Percentiles rank a stretch among this genome's conserved stretches.
Evolutionary conservation across 768 basidiomycete genomes (phyloP).

Genomic region (Podaxis sp.): DNA sequence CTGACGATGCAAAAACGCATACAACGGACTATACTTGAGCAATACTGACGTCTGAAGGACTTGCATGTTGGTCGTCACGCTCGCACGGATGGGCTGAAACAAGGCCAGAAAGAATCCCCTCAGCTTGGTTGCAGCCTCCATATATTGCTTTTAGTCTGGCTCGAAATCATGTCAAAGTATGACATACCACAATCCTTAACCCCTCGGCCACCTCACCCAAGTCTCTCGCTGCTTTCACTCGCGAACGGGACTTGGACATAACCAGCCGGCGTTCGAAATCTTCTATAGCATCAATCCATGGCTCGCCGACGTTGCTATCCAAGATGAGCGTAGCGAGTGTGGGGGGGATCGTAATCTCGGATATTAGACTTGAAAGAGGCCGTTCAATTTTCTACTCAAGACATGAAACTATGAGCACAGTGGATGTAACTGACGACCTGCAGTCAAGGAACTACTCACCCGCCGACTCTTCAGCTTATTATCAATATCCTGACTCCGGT

Average conservation of each 20-base stretch:
- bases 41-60: slow-evolving; percentile 87
- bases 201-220: slow-evolving; percentile 83
- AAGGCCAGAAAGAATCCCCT: slow-evolving; percentile 82
- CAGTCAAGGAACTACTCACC: slow-evolving; percentile 47
- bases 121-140: slow-evolving; percentile 85
- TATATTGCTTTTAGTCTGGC: neutral
- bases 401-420: slow-evolving; percentile 1
- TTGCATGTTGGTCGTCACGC: slow-evolving; percentile 90
- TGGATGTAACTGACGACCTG: neutral
- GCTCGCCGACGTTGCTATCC: slow-evolving; percentile 80
- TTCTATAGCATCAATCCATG: slow-evolving; percentile 83
- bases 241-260: slow-evolving; percentile 64
- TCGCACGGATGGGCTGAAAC: slow-evolving; percentile 77
- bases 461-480: slow-evolving; percentile 78
- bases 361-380: slow-evolving; percentile 77
- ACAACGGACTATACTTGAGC: slow-evolving; percentile 79
- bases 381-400: slow-evolving; percentile 79
- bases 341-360: slow-evolving; percentile 83
- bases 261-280: slow-evolving; percentile 78
- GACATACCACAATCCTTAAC: slow-evolving; percentile 78
- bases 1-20: slow-evolving; percentile 81
- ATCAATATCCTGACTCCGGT: slow-evolving; percentile 89
- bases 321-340: slow-evolving; percentile 71
- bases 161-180: neutral
- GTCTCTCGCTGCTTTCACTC: slow-evolving; percentile 86